Evolutionary conservation across 164 flowering plant species (phyloP).

Genomic region (grape (Vitis vinifera)): ASM3070453v1 NC_081823.1:9220501-9221000

Average conservation of each 20-base stretch:
- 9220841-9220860: slow-evolving; percentile 45
- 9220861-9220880: slow-evolving; percentile 56
- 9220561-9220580: slow-evolving; percentile 9
- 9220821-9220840: slow-evolving; percentile 52
- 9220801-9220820: slow-evolving; percentile 46
- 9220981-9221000: slow-evolving; percentile 40
- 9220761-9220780: slow-evolving; percentile 41
- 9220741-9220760: slow-evolving; percentile 52
- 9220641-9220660: slow-evolving; percentile 68
- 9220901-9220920: slow-evolving; percentile 44
- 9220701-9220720: slow-evolving; percentile 44
- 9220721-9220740: slow-evolving; percentile 37
- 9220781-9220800: slow-evolving; percentile 38
- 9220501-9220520: slow-evolving; percentile 51
- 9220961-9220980: slow-evolving; percentile 42
- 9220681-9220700: slow-evolving; percentile 68
- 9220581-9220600: slow-evolving; percentile 52
- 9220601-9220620: slow-evolving; percentile 52
- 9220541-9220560: slow-evolving; percentile 45
- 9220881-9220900: slow-evolving; percentile 49
- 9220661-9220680: slow-evolving; percentile 61
- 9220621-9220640: slow-evolving; percentile 54
- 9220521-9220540: slow-evolving; percentile 55
- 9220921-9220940: slow-evolving; percentile 50
- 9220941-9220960: slow-evolving; percentile 45